Evolutionary conservation across 2,329 filamentous ascomycete species (phyloP).

Genomic region (Fusarium neocosmosporiellum): DNA sequence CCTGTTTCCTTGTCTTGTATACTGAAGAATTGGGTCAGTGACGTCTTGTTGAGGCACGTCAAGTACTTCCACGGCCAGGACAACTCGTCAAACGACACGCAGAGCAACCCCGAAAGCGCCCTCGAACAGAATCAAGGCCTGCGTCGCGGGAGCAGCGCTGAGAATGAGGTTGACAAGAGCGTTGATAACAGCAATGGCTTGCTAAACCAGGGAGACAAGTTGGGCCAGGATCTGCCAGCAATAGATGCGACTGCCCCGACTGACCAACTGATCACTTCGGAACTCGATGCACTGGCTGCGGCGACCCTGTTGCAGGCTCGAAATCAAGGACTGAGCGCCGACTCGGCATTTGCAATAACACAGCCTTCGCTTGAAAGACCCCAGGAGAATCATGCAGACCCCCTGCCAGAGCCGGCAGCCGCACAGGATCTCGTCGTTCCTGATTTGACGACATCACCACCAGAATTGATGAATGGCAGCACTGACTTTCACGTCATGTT

Average conservation of each 20-base stretch:
- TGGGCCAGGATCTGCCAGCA: not conserved
- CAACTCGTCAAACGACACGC: not conserved
- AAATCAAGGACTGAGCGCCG: not conserved
- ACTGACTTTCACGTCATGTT: not conserved
- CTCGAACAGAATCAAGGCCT: not conserved
- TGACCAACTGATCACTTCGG: not conserved
- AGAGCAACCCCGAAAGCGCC: not conserved
- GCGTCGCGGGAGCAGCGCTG: not conserved
- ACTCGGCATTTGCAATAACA: not conserved
- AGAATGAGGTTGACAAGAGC: not conserved
- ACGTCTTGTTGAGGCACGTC: not conserved
- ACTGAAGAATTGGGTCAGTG: not conserved
- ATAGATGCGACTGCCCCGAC: not conserved
- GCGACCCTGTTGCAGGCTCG: constrained; percentile 3
- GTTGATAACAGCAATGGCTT: not conserved
- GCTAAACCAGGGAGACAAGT: not conserved
- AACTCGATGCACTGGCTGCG: not conserved
- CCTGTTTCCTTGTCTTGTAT: not conserved
- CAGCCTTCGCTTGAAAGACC: not conserved
- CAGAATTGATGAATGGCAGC: not conserved
- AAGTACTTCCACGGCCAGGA: not conserved
- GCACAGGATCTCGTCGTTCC: not conserved
- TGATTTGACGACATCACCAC: not conserved
- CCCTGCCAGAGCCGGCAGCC: not conserved
- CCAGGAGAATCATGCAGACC: not conserved